Conservation (phyloP, 2,329 filamentous ascomycete genomes). For the Sarocladiaceae sp. region DNA sequence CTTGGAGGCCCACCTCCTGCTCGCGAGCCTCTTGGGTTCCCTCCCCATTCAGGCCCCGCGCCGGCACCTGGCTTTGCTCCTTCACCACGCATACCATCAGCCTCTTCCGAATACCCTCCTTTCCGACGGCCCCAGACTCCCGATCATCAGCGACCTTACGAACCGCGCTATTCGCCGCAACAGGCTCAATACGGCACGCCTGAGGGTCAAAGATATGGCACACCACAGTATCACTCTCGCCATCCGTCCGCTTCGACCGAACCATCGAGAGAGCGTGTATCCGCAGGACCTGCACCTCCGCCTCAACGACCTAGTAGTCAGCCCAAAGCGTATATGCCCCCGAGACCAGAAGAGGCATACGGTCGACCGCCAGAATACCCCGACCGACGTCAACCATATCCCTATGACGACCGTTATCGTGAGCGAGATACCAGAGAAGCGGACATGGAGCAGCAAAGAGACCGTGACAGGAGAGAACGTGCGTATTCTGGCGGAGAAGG, state of each 20-base stretch:
- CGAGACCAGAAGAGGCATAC: constrained; percentile 38
- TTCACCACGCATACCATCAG: constrained; percentile 49
- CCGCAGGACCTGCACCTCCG: constrained; percentile 28
- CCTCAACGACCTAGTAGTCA: constrained; percentile 47
- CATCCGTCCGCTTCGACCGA: constrained; percentile 43
- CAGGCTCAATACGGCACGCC: constrained; percentile 40
- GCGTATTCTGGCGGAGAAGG: constrained; percentile 44
- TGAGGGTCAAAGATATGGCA: constrained; percentile 52
- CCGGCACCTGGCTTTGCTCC: constrained; percentile 39
- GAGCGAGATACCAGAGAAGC: constrained; percentile 41
- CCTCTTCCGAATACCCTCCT: constrained; percentile 52
- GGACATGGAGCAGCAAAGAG: constrained; percentile 34
- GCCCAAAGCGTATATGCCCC: constrained; percentile 41
- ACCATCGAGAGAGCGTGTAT: constrained; percentile 31
- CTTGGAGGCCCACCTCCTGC: constrained; percentile 43
- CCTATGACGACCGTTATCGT: constrained; percentile 47
- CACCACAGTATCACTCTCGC: constrained; percentile 50
- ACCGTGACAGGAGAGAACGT: constrained; percentile 37
- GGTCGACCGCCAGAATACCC: constrained; percentile 22
- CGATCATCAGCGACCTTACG: constrained; percentile 56
- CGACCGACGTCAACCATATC: constrained; percentile 35
- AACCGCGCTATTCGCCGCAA: constrained; percentile 26
- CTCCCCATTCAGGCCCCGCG: constrained; percentile 29
- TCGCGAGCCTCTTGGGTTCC: constrained; percentile 34
- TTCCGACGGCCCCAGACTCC: constrained; percentile 67